Evolutionary conservation across 78 protist species (phyloP), one percentile per base, ranked within the genome.

Genomic region (Dictyostelium firmibasis): DNA sequence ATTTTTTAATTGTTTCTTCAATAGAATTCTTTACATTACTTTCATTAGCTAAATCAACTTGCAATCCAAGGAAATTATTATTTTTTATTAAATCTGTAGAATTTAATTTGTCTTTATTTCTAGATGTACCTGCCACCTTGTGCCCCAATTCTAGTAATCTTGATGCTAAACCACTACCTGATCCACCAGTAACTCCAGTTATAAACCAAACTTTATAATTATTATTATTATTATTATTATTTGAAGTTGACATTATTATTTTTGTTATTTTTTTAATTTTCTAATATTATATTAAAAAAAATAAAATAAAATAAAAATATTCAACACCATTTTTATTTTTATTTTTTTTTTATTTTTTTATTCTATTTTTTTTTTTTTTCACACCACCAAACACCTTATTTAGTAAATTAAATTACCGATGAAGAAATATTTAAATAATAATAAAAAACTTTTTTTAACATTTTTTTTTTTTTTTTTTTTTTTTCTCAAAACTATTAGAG

Each of bases 121-220:
- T 38, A 1, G 84, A 36, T 4, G 84, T 79, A 25, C 84, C 84
- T 11, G n/a, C 20, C 1, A 79, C 84, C 14, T 44, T n/a, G 47
- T 79, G 14, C 0, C 75, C 75, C 1, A 36, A 14, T 47, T 79
- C 43, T 14, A 79, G 47, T 44, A 79, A 16, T 44, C 14, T 14
- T 14, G 18, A 13, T 23, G 33, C 31, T 18, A 79, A 44, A 13
- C 20, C 20, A 23, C 20, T 8, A 27, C 84, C 84, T 25, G 18
- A 8, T 3, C 93, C 93, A 33, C 53, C 23, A 14, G 86, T 60
- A 0, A 57, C 41, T 3, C 93, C 93, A 25, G 93, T 87, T 25
- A 87, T 74, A 43, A 25, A 87, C 93, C 93, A 87, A 41, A 86
- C 84, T 76, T 75, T 62, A 57, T 20, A 57, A 83, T 83, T 38